Evolutionary conservation across 345 rosid genomes (phyloP), one percentile per base, ranked within the genome.

Genomic region (Syzygium grande): DNA sequence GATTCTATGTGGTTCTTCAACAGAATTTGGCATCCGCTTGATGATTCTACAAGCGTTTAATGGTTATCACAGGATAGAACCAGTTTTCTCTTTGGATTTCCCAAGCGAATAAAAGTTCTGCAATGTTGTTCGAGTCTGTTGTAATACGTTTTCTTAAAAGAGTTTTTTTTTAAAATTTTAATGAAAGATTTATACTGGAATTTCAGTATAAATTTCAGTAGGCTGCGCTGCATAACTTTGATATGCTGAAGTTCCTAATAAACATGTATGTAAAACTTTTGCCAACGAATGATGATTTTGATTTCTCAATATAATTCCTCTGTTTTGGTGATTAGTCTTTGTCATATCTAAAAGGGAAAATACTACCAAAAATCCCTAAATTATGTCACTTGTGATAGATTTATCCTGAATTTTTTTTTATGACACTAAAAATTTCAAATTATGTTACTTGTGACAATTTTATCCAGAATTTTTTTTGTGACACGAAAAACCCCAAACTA

Each of bases 1-100:
- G 99, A 97, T 86, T 77, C 86, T 9, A 90, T 95, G 95, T 97
- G 99, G 99, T 95, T 97, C 86, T 79, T 25, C 87, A 97, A 97
- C 87, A 93, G 99, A 90, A 87, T 88, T 83, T 97, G 99, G 97
- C 89, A 92, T 85, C 94, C 93, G 3, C 85, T 91, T 49, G 93
- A 93, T 84, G 98, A 96, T 80, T 93, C 96, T 85, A 51, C 93
- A 17, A 83, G 86, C 52, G 38, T 84, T 73, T 87, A 51, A 38
- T 22, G 52, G 1, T 41, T 25, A 3, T 85, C 34, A 21, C 21
- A 38, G 68, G 46, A 21, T 23, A 22, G 49, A 43, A 43, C 46
- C 46, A 16, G 86, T 85, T 19, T 21, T 54, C 54, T 54, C 34
- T 54, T 34, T 52, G 54, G 29, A 84, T 49, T 49, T 52, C 43